Percentiles rank a stretch among this genome's conserved stretches.
Conservation (phyloP, 495 filamentous ascomycete genomes). For the Pseudoneurospora amorphoporcata region DNA sequence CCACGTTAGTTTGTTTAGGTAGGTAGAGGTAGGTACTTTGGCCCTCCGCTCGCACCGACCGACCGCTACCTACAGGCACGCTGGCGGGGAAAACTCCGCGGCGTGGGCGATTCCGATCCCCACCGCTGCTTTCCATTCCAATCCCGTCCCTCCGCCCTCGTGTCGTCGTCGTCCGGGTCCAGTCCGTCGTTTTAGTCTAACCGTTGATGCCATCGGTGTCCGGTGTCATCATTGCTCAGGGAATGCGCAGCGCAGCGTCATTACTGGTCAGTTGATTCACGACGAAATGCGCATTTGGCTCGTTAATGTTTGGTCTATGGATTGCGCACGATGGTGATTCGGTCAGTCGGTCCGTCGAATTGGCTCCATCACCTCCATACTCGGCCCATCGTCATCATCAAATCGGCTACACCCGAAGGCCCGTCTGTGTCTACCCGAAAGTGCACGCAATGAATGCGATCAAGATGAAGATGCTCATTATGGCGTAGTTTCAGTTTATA, state of each 20-base stretch:
- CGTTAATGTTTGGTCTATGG: neutral
- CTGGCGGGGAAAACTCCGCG: neutral
- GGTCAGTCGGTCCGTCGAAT: neutral
- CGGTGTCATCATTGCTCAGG: neutral
- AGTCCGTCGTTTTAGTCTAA: no score
- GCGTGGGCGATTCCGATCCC: neutral
- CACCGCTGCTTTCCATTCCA: no score
- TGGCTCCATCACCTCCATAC: no score
- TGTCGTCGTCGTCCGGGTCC: no score
- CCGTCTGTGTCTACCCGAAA: neutral
- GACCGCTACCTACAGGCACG: no score
- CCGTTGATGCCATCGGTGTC: neutral
- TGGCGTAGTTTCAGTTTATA: no score
- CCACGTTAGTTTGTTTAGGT: no score
- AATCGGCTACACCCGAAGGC: neutral
- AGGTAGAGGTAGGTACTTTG: no score
- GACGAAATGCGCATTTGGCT: neutral
- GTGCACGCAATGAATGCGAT: neutral
- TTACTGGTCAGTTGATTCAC: neutral
- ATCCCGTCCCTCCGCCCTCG: neutral
- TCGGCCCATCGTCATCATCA: neutral
- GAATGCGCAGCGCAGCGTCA: neutral
- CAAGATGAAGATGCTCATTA: neutral
- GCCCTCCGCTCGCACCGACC: no score
- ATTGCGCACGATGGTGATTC: neutral